Conservation (phyloP, 768 basidiomycete genomes). For the Paxillus ammoniavirescens region DNA sequence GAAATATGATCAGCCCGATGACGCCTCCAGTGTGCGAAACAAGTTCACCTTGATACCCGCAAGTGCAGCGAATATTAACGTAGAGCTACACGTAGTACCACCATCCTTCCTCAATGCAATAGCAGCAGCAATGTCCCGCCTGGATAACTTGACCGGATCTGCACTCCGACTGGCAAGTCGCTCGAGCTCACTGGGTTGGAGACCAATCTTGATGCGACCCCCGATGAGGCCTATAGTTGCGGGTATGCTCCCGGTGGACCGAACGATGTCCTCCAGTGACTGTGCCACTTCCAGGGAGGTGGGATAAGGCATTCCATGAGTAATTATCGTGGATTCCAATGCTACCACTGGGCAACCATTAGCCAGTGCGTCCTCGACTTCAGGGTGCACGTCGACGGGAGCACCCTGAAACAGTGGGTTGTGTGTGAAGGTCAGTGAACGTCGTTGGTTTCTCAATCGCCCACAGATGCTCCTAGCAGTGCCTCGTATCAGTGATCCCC, state of each 20-base stretch:
- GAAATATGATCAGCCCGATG: slow-evolving; percentile 7
- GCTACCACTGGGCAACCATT: slow-evolving; percentile 74
- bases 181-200: slow-evolving; percentile 62
- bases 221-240: slow-evolving; percentile 86
- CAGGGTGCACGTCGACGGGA: slow-evolving; percentile 73
- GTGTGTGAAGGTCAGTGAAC: slow-evolving; percentile 1
- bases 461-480: slow-evolving; percentile 3
- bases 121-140: slow-evolving; percentile 79
- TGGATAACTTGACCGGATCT: slow-evolving; percentile 65
- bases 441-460: not conserved
- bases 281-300: slow-evolving; percentile 68
- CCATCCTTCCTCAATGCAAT: slow-evolving; percentile 68
- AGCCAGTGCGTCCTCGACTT: slow-evolving; percentile 78
- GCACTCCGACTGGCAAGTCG: slow-evolving; percentile 55
- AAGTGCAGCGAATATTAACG: slow-evolving; percentile 69
- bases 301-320: slow-evolving; percentile 89
- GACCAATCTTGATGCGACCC: slow-evolving; percentile 85
- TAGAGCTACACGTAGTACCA: slow-evolving; percentile 78
- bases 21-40: not conserved
- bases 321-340: slow-evolving; percentile 88
- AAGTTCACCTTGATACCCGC: slow-evolving; percentile 78
- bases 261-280: slow-evolving; percentile 71
- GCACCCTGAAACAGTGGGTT: slow-evolving; percentile 7
- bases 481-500: slow-evolving; percentile 3
- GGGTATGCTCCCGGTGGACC: slow-evolving; percentile 75